phyloP scores from a whole-genome alignment of 495 filamentous ascomycete species.

The Cladorrhinum samala region DNA sequence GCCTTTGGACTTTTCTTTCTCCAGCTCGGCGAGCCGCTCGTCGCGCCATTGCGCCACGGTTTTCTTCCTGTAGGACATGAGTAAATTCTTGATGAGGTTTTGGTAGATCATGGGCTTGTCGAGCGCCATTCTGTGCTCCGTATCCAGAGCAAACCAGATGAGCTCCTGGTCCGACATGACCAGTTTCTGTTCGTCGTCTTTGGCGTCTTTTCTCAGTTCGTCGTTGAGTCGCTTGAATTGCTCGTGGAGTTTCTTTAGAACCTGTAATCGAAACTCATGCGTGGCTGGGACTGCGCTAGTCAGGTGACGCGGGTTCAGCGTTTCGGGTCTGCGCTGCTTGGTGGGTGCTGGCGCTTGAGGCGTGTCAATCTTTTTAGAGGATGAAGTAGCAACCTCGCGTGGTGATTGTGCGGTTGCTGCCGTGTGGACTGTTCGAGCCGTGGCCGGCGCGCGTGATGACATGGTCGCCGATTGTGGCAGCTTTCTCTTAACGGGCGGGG shows the following conservation, averaged over 20 bases:
- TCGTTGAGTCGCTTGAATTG: conserved; percentile 68
- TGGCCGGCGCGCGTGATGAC: not conserved
- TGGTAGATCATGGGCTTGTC: conserved; percentile 64
- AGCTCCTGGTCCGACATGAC: conserved; percentile 62
- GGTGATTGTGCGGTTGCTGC: not conserved
- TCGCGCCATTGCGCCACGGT: conserved; percentile 58
- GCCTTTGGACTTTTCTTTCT: conserved; percentile 23
- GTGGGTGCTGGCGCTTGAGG: not conserved
- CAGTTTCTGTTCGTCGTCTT: conserved; percentile 37
- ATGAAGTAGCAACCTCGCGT: not conserved
- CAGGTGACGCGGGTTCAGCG: conserved; percentile 77
- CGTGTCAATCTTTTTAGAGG: conserved; percentile 1
- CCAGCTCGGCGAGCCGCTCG: conserved; percentile 26
- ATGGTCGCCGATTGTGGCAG: not conserved
- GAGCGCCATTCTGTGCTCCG: conserved; percentile 71
- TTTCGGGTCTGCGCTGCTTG: conserved; percentile 37
- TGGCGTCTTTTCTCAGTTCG: conserved; percentile 48
- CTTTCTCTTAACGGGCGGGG: conserved; percentile 30
- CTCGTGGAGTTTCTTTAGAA: conserved; percentile 67
- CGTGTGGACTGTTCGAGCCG: not conserved
- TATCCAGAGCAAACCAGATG: conserved; percentile 71
- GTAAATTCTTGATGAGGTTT: conserved; percentile 74
- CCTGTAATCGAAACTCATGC: conserved; percentile 59
- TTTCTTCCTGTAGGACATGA: conserved; percentile 70
- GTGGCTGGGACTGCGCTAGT: conserved; percentile 57